Percentiles rank a stretch among this genome's conserved stretches.
These are phyloP conservation scores for Fraxinus cuspidata DNA, from an alignment of 257 asterid species.

Conservation along the genomic window DNA sequence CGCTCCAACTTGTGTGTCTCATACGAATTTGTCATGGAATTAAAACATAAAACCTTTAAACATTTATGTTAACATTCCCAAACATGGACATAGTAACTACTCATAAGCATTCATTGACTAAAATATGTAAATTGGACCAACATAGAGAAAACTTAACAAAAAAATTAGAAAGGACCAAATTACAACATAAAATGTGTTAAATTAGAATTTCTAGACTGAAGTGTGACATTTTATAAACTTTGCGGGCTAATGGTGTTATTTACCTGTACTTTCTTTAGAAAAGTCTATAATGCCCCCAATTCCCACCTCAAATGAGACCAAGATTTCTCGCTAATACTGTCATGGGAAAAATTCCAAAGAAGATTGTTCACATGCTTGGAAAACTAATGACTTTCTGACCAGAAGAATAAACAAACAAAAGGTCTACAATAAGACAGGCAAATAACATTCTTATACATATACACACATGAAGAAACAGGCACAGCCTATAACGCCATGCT, in stretches of 20 bases:
- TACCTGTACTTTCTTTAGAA: not conserved
- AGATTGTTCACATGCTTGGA: not conserved
- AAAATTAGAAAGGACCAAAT: not conserved
- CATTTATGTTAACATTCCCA: not conserved
- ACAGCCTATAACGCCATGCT: constrained; percentile 11
- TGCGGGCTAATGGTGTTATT: not conserved
- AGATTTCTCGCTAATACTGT: not conserved
- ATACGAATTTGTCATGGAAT: too few relatives aligned
- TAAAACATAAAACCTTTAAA: too few relatives aligned
- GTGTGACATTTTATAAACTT: not conserved
- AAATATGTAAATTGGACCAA: too few relatives aligned
- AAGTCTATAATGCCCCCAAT: not conserved
- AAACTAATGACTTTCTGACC: not conserved
- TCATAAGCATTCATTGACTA: not conserved
- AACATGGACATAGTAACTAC: not conserved
- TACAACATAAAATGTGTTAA: not conserved
- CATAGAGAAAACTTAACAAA: too few relatives aligned
- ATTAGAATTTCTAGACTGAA: not conserved
- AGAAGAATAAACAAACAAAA: constrained; percentile 32
- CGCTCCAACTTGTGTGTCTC: not conserved
- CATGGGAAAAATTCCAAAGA: not conserved
- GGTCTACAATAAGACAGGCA: constrained; percentile 33
- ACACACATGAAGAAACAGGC: constrained; percentile 31
- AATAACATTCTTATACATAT: constrained; percentile 30
- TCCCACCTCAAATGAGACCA: not conserved